Base-by-base conservation (phyloP, 1,139 yeast genomes). In the Taphrina deformans region DNA sequence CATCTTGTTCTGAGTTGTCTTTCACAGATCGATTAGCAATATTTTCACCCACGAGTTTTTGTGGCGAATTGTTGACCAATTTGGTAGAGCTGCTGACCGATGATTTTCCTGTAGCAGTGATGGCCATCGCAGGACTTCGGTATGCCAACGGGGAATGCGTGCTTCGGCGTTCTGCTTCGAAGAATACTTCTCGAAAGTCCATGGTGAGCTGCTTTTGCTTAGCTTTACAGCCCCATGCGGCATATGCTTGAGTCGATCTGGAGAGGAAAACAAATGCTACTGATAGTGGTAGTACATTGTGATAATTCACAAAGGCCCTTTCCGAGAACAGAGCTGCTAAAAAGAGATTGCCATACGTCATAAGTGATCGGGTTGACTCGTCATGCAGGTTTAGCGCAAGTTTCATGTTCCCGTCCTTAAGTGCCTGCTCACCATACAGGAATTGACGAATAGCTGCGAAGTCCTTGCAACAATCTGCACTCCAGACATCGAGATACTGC, bases 321-420 rank as follows among this genome's bases (percentile, higher is more conserved):
- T 51, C 55, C 9, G 55, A 14, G 55, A 51, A 51, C 12, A 51
- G 24, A n/a, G 26, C 55, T 2, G 44, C 41, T 1, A 51, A 10
- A 3, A 51, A 31, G 21, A 51, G 16, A n/a, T 51, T 51, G 1
- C 44, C 55, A 23, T 27, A 51, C 27, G 44, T 9, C 9, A 16
- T 7, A 7, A 51, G 40, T 14, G 41, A 23, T 31, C 29, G 27
- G 31, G 21, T 31, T 1, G 55, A 29, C 44, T 51, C 55, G 7
- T 31, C 55, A 18, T 51, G 35, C 2, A 33, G 41, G 23, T 18
- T 29, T 3, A 51, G 31, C 9, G 41, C 35, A 7, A 1, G 14
- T 21, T 10, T 29, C 16, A 51, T 31, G 16, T 51, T 3, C 2
- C 41, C 55, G 1, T 29, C 40, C 0, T 12, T 18, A 7, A 26